A percentile compares a stretch with the other conserved stretches of the same genome.
phyloP scores from a whole-genome alignment of 768 basidiomycete genomes.

The Tephrocybe sp. region DNA sequence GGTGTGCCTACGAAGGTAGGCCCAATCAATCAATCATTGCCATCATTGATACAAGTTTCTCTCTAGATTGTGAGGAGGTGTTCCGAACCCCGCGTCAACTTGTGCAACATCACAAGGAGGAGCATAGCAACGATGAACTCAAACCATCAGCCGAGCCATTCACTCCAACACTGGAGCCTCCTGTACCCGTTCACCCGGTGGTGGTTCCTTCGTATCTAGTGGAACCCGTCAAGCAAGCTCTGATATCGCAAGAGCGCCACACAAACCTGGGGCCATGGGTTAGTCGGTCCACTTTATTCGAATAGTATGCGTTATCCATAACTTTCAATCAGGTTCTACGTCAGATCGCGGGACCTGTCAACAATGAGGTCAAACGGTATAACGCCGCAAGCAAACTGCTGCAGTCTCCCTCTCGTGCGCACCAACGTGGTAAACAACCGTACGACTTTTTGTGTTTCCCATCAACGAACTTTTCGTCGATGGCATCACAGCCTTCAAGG shows the following conservation, averaged over 20 bases:
- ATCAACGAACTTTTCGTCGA: slow-evolving; percentile 38
- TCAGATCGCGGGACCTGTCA: slow-evolving; percentile 26
- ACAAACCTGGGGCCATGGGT: slow-evolving; percentile 54
- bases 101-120: slow-evolving; percentile 44
- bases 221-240: slow-evolving; percentile 39
- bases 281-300: not conserved
- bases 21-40: not conserved
- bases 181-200: slow-evolving; percentile 35
- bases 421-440: slow-evolving; percentile 26
- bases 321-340: slow-evolving; percentile 18
- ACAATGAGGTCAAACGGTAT: slow-evolving; percentile 37
- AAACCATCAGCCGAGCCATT: slow-evolving; percentile 33
- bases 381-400: slow-evolving; percentile 38
- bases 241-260: slow-evolving; percentile 53
- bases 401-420: slow-evolving; percentile 23
- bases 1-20: slow-evolving; percentile 54
- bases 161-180: slow-evolving; percentile 26
- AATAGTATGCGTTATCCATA: slow-evolving; percentile 1
- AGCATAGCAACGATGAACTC: slow-evolving; percentile 33
- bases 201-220: slow-evolving; percentile 50
- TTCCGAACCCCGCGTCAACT: slow-evolving; percentile 48
- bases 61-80: slow-evolving; percentile 49
- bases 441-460: slow-evolving; percentile 51
- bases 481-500: slow-evolving; percentile 37
- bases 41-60: not conserved